Base-by-base conservation (phyloP, 2,329 filamentous ascomycete genomes). In the Alternaria conjuncta region DNA sequence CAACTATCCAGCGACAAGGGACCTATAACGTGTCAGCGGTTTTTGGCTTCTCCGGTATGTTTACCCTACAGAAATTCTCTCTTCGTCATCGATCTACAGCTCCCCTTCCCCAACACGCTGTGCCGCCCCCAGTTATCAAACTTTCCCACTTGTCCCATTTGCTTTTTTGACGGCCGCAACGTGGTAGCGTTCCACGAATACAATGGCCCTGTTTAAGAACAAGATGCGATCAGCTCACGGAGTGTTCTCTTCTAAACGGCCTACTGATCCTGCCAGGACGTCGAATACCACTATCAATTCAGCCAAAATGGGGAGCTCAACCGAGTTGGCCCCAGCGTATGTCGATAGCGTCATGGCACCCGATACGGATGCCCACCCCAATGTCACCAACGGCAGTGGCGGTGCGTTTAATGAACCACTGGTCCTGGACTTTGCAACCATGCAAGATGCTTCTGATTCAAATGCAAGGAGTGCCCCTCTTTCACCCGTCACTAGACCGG, bases 161-260 rank as follows among this genome's bases (percentile, higher is more conserved):
- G 55, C 47, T 46, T 32, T 28, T 21, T 56, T 50, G 7, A 49
- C 28, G n/a, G 43, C 30, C 18, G 32, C 43, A 12, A n/a, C 46
- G 30, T 43, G 41, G 41, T 26, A 54, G 15, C 50, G 26, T 20
- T 41, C 21, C 15, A 28, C 47, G 23, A 51, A 43, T 50, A 20
- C 57, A 36, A 66, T 73, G 66, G 58, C 70, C 51, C 71, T 78
- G 61, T 75, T 77, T 64, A 78, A 74, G 65, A 69, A 67, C 66
- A 75, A 71, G 65, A 76, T 73, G 64, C 74, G 71, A 60, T 76
- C 75, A 32, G 68, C 73, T 66, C 75, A 78, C 66, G 64, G 72
- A 28, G 59, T 71, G 55, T 72, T 72, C 61, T 77, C 72, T 50
- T 71, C 73, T 53, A 64, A 46, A 30, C 59, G 70, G 32, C 65